Base-by-base conservation (phyloP, 2,329 filamentous ascomycete species). In the Stachybotrys elegans region DNA sequence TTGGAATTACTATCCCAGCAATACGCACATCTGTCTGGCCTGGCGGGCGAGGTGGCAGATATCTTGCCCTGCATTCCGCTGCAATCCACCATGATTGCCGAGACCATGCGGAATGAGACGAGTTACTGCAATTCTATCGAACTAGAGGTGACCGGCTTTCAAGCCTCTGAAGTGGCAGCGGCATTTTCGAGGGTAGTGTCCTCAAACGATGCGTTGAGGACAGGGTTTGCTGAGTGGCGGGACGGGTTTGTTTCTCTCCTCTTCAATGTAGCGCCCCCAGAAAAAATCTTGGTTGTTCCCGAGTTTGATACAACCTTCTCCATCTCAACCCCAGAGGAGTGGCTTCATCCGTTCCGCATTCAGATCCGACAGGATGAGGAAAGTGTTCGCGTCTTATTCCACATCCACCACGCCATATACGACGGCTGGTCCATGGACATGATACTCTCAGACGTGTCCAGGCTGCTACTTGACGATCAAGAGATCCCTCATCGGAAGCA, bases 371-470 rank as follows among this genome's bases (percentile, higher is more conserved):
- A 53, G 12, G 23, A 22, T 8, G 40, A 57, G 5, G 44, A 50
- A 39, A 43, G 58, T 3, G 54, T 58, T 23, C 52, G 67, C 8
- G 40, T 60, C 4, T 62, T 78, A 11, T 43, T 88, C 36, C 72
- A 84, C 12, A 69, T 94, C 0, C 90, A 95, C 58, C 91, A 96
- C 63, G 82, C 88, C 1, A 61, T 94, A 1, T 96, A 95, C 57
- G 91, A 96, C 61, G 91, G 90, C n/a, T 96, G 91, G 91, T 91
- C 89, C 0, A 76, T 90, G 57, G 86, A 95, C 42, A 69, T 92
- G 22, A 63, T 94, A 0, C 54, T 88, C 13, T 67, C 75, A 21
- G 88, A 95, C 58, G 66, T 95, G 5, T 70, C 76, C 4, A 56
- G 55, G 0, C 51, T 85, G 2, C 55, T 86, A 0, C 43, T 40